phyloP scores from a whole-genome alignment of 192 early-diverging fungal species.

The Coemansia asiatica region DNA sequence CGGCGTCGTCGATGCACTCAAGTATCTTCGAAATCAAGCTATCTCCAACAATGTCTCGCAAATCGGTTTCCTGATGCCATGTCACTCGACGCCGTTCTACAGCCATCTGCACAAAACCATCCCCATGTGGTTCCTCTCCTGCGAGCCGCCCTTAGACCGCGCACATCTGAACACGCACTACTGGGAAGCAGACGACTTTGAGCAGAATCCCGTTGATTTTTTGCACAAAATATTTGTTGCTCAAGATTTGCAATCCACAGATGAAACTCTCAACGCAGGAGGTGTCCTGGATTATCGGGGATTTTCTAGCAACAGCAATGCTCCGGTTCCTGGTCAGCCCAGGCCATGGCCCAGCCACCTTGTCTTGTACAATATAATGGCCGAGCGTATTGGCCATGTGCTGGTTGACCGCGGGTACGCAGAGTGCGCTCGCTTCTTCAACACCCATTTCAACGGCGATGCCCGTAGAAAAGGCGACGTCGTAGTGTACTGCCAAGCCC shows the following conservation, averaged over 20 bases:
- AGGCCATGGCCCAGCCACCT: conserved; percentile 69
- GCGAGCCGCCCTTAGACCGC: conserved; percentile 78
- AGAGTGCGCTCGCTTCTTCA: conserved; percentile 86
- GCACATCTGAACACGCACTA: conserved; percentile 56
- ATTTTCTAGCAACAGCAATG: background rate
- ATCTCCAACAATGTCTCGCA: conserved; percentile 12
- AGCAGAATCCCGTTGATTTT: conserved; percentile 66
- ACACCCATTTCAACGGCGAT: conserved; percentile 87
- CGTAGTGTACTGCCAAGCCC: conserved; percentile 59
- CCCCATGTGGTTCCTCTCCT: conserved; percentile 83
- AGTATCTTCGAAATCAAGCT: conserved; percentile 62
- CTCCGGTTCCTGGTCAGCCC: conserved; percentile 7
- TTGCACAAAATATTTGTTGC: conserved; percentile 42
- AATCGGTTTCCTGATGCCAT: conserved; percentile 89
- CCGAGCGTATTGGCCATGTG: conserved; percentile 28
- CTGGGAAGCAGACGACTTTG: conserved; percentile 79
- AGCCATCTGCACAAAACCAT: conserved; percentile 71
- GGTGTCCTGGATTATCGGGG: background rate
- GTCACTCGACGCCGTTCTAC: conserved; percentile 96
- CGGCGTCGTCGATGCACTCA: conserved; percentile 87
- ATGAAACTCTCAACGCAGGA: background rate
- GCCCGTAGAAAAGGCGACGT: conserved; percentile 76
- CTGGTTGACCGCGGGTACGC: conserved; percentile 56
- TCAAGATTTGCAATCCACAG: background rate
- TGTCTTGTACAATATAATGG: conserved; percentile 74